phyloP scores from a whole-genome alignment of 129 eudicot genomes.

The Centella asiatica region DNA sequence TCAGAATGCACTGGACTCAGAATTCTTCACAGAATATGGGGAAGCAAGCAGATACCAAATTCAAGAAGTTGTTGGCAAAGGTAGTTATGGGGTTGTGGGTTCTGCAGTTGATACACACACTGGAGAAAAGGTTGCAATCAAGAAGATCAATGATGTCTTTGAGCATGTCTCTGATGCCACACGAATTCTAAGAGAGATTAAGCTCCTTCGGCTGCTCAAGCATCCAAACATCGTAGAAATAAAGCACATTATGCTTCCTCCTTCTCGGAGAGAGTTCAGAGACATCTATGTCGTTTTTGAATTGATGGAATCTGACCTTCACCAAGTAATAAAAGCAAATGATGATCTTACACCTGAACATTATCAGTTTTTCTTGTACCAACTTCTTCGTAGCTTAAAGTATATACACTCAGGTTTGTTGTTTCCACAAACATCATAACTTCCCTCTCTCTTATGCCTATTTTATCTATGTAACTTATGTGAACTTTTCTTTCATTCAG shows the following conservation, averaged over 20 bases:
- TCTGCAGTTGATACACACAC: slow-evolving; percentile 60
- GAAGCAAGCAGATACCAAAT: slow-evolving; percentile 76
- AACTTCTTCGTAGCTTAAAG: slow-evolving; percentile 78
- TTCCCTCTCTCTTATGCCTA: neutral
- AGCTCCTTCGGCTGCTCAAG: slow-evolving; percentile 83
- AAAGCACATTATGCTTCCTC: slow-evolving; percentile 85
- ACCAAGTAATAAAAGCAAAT: slow-evolving; percentile 78
- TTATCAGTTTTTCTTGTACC: slow-evolving; percentile 79
- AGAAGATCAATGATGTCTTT: slow-evolving; percentile 80
- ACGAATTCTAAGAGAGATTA: slow-evolving; percentile 76
- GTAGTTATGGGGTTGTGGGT: slow-evolving; percentile 88
- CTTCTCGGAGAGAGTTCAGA: slow-evolving; percentile 73
- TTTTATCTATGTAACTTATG: neutral
- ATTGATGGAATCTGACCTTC: slow-evolving; percentile 84
- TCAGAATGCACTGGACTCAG: slow-evolving; percentile 43
- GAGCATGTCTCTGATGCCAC: slow-evolving; percentile 94
- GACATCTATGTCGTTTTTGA: slow-evolving; percentile 72
- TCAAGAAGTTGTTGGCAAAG: slow-evolving; percentile 85
- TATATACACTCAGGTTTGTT: slow-evolving; percentile 66
- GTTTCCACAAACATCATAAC: slow-evolving; percentile 1
- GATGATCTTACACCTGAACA: slow-evolving; percentile 88
- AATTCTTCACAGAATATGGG: slow-evolving; percentile 82
- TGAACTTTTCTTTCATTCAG: slow-evolving; percentile 19
- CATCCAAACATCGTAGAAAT: slow-evolving; percentile 84
- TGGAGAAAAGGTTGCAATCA: slow-evolving; percentile 63